Evolutionary conservation across 352 stramenopile species (phyloP).

Genomic region (Phytophthora pluvialis): DNA sequence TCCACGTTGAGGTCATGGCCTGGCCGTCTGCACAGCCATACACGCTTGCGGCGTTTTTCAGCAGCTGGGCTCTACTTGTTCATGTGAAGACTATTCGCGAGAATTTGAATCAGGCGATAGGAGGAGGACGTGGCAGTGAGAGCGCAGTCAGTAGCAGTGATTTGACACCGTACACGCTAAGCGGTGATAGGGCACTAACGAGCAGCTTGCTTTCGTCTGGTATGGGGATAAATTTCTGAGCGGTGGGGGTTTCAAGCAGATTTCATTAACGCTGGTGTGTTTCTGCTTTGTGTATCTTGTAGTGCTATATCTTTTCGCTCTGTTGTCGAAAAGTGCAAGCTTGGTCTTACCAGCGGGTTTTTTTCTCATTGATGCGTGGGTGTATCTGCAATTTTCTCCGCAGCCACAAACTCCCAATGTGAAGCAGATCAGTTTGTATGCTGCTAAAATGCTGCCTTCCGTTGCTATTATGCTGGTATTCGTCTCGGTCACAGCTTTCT

Average conservation of each 20-base stretch:
- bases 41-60: conserved; percentile 54
- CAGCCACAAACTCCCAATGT: neutral
- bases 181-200: neutral
- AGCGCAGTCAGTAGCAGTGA: neutral
- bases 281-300: neutral
- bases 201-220: conserved; percentile 15
- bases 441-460: conserved; percentile 22
- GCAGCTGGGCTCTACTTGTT: conserved; percentile 37
- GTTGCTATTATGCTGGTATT: conserved; percentile 30
- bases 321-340: conserved; percentile 57
- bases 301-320: conserved; percentile 42
- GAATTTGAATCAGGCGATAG: neutral
- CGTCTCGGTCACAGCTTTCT: conserved; percentile 40
- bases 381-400: conserved; percentile 11
- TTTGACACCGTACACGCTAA: neutral
- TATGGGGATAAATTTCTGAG: conserved; percentile 3
- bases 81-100: conserved; percentile 19
- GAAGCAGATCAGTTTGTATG: conserved; percentile 11
- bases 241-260: neutral
- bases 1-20: conserved; percentile 66
- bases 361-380: conserved; percentile 41
- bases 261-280: neutral
- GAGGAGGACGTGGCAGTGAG: neutral
- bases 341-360: conserved; percentile 42
- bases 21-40: conserved; percentile 76